Evolutionary conservation across 148 eudicot genomes (phyloP).

Genomic region (Fagopyrum tataricum): DNA sequence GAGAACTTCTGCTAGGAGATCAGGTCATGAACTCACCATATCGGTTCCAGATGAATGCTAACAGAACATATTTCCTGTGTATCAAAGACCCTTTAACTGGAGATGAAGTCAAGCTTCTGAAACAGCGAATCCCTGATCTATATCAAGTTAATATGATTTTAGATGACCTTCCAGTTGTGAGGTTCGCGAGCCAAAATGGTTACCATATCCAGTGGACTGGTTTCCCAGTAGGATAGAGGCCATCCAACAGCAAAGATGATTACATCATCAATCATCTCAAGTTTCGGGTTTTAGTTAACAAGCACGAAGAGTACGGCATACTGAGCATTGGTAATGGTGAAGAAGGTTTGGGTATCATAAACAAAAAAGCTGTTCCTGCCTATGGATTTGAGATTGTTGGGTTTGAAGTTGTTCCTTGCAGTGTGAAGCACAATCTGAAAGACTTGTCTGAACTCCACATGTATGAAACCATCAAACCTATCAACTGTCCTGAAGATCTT

Average conservation of each 20-base stretch:
- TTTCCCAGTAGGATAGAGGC: constrained; percentile 51
- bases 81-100: constrained; percentile 35
- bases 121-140: constrained; percentile 55
- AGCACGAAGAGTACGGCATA: background rate
- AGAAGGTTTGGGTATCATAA: constrained; percentile 32
- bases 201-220: constrained; percentile 31
- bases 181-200: background rate
- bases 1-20: constrained; percentile 14
- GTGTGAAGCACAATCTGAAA: constrained; percentile 51
- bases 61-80: constrained; percentile 55
- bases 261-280: constrained; percentile 26
- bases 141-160: constrained; percentile 70
- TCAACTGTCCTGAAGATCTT: constrained; percentile 32
- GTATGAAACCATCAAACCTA: constrained; percentile 29
- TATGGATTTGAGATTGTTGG: constrained; percentile 53
- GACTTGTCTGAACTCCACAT: constrained; percentile 44
- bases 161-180: constrained; percentile 66
- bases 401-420: constrained; percentile 60
- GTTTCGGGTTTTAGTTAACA: constrained; percentile 8
- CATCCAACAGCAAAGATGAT: constrained; percentile 24
- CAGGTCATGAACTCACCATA: constrained; percentile 10
- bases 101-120: constrained; percentile 58
- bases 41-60: constrained; percentile 44
- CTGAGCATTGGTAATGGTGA: constrained; percentile 21
- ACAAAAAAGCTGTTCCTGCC: constrained; percentile 11